phyloP scores from a whole-genome alignment of 495 filamentous ascomycete genomes.

The Sporormia fimetaria region DNA sequence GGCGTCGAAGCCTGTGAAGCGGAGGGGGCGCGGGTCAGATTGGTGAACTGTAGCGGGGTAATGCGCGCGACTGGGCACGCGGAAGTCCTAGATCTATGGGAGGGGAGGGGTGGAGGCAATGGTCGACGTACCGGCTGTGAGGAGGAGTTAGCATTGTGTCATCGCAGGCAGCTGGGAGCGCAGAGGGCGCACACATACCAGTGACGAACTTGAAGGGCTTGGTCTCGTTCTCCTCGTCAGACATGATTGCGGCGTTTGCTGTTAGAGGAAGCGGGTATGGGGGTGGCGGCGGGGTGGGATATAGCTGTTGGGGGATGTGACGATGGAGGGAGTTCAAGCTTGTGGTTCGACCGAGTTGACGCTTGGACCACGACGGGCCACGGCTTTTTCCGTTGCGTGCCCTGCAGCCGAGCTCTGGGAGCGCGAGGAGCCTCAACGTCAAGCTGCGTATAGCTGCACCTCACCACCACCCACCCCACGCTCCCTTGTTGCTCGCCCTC shows the following conservation, averaged over 20 bases:
- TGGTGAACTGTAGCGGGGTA: not conserved
- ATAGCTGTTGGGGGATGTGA: conserved; percentile 6
- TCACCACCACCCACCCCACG: not conserved
- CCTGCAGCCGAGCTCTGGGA: conserved; percentile 6
- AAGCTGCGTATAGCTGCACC: not conserved
- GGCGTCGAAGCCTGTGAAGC: conserved; percentile 76
- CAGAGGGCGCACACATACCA: conserved; percentile 51
- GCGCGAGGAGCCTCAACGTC: not conserved
- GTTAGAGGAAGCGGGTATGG: conserved; percentile 24
- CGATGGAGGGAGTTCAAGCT: too few relatives aligned
- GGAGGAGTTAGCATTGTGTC: conserved; percentile 11
- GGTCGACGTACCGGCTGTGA: conserved; percentile 28
- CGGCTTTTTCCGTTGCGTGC: conserved; percentile 7
- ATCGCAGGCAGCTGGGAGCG: not conserved
- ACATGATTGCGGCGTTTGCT: conserved; percentile 46
- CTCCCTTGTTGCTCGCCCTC: too few relatives aligned
- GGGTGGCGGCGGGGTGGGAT: conserved; percentile 9
- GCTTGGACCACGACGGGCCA: too few relatives aligned
- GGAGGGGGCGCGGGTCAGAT: not conserved
- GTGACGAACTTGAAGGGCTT: conserved; percentile 99
- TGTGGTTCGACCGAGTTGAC: too few relatives aligned
- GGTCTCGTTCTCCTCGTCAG: conserved; percentile 84
- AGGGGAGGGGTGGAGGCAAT: not conserved
- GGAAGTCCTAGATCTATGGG: not conserved
- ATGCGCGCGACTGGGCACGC: not conserved